Base-by-base conservation (phyloP, 805 yeast species). In the Ogataea glucozyma region DNA sequence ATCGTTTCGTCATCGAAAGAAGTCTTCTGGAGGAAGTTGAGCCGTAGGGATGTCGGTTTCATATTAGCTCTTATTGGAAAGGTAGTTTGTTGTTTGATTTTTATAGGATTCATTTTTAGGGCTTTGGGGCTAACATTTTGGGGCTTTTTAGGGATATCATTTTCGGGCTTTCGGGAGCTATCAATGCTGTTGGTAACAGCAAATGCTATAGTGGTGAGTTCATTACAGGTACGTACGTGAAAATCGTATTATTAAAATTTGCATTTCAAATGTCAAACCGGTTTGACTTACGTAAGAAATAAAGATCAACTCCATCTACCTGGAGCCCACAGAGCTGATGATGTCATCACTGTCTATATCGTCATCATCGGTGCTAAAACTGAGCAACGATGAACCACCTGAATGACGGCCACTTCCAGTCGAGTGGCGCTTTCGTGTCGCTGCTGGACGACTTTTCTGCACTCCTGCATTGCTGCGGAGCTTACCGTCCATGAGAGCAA, bases 1-100 rank as follows among this genome's bases (percentile, higher is more conserved):
- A 62, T n/a, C 53, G 64, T 23, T 65, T 45, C 40, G 69, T 65
- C 21, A 58, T 65, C 39, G 70, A 65, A 47, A 40, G 51, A n/a
- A 53, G 46, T 14, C 42, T 49, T 18, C 41, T 60, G 24, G 63
- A 60, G 43, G 57, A 47, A 31, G 57, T 48, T 30, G 57, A 53
- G 17, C 21, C 34, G 34, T 58, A 37, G 40, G 16, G 30, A 3
- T n/a, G 34, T 18, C 3, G 27, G n/a, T n/a, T n/a, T n/a, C n/a
- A n/a, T n/a, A n/a, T n/a, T n/a, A n/a, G n/a, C n/a, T n/a, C n/a
- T n/a, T 13, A 12, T 17, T 11, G 31, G 17, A 27, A 12, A 17
- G 31, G 16, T 12, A 8, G 16, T 30, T 30, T 30, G 17, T 27
- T n/a, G 7, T 8, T 30, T 30, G 31, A 19, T 19, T 27, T 27